phyloP scores from a whole-genome alignment of 1,139 yeast genomes.

The Wickerhamiella infanticola region DNA sequence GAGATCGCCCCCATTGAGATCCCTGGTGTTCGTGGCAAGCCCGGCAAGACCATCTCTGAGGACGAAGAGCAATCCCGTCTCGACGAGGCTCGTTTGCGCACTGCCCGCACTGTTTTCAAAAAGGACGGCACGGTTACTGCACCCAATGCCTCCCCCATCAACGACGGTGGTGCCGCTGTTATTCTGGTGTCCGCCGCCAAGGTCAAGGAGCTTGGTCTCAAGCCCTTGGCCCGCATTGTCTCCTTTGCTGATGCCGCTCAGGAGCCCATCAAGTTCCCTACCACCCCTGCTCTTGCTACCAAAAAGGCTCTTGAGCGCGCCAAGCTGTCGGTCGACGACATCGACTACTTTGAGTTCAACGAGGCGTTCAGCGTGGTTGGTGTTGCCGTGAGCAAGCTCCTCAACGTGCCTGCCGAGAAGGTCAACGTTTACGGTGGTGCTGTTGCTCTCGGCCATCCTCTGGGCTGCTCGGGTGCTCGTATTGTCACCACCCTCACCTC shows the following conservation, averaged over 20 bases:
- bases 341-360: conserved; percentile 79
- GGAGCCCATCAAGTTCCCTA: conserved; percentile 83
- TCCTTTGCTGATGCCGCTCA: conserved; percentile 99
- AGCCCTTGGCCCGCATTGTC: conserved; percentile 70
- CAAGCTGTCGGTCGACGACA: conserved; percentile 40
- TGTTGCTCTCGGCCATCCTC: conserved; percentile 92
- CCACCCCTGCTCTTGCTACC: conserved; percentile 84
- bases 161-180: conserved; percentile 96
- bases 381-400: conserved; percentile 67
- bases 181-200: conserved; percentile 70
- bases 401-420: conserved; percentile 48
- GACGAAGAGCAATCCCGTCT: conserved; percentile 75
- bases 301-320: conserved; percentile 94
- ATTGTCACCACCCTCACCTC: conserved; percentile 73
- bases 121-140: conserved; percentile 92
- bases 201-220: conserved; percentile 68
- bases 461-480: conserved; percentile 97
- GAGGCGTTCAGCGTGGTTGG: conserved; percentile 98
- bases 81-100: conserved; percentile 54
- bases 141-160: conserved; percentile 87
- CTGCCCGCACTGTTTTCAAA: conserved; percentile 88
- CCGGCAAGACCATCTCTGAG: conserved; percentile 49
- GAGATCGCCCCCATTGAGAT: conserved; percentile 82
- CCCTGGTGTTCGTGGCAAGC: conserved; percentile 87
- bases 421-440: conserved; percentile 97